Evolutionary conservation across 495 filamentous ascomycete genomes (phyloP).

Genomic region (Tuber umbilicatum): DNA sequence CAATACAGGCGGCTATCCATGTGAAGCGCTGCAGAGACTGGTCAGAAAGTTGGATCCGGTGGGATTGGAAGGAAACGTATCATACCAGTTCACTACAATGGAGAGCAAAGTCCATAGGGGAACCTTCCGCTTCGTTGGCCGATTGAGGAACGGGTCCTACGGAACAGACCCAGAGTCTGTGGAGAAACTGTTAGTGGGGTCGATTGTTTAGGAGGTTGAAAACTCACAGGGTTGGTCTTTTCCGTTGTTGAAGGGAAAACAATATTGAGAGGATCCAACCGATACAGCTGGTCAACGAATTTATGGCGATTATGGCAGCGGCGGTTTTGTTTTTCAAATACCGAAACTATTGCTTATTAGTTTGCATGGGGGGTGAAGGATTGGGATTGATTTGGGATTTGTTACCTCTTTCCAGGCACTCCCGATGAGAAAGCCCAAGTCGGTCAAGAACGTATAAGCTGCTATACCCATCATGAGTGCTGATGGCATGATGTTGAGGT

Average conservation of each 20-base stretch:
- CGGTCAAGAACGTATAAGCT: constrained; percentile 25
- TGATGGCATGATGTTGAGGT: constrained; percentile 15
- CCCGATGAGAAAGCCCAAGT: constrained; percentile 20
- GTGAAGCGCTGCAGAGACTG: constrained; percentile 15
- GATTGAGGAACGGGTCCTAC: background rate
- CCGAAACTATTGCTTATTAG: constrained; percentile 16
- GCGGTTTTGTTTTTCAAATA: constrained; percentile 27
- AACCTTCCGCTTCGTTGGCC: background rate
- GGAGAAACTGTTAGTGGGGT: background rate
- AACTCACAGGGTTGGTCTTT: constrained; percentile 1
- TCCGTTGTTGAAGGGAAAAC: constrained; percentile 13
- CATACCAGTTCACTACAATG: constrained; percentile 28
- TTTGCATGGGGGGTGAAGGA: background rate
- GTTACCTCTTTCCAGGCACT: constrained; percentile 29
- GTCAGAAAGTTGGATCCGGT: constrained; percentile 1
- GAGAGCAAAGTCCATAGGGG: constrained; percentile 23
- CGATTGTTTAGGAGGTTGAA: background rate
- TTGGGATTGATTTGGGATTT: background rate
- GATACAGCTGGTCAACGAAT: constrained; percentile 21
- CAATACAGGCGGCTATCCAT: constrained; percentile 28
- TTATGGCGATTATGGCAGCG: constrained; percentile 13
- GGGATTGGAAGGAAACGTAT: background rate
- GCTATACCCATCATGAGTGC: constrained; percentile 18
- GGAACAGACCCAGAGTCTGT: constrained; percentile 28
- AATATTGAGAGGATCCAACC: constrained; percentile 16